Conservation (phyloP, 2,329 filamentous ascomycete genomes). For the Aureobasidium lini region DNA sequence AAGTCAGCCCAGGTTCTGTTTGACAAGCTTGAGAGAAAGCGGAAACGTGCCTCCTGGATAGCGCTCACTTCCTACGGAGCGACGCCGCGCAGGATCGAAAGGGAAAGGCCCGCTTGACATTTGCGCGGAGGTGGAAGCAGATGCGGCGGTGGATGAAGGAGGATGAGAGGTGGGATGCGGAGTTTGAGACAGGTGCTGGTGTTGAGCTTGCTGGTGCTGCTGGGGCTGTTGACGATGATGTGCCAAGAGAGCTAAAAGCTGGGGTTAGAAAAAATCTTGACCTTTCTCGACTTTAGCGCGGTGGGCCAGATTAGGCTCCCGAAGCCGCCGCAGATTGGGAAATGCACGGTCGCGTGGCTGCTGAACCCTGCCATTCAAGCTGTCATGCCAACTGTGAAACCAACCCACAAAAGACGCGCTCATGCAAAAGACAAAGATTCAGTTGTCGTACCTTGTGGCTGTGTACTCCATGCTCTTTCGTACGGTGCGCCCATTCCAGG, state of each 20-base stretch:
- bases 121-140: slow-evolving; percentile 24
- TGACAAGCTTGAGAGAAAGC: not conserved
- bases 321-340: not conserved
- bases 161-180: slow-evolving; percentile 15
- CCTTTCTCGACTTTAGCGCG: not conserved
- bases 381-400: not conserved
- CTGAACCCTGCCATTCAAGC: slow-evolving; percentile 1
- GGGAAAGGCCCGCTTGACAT: slow-evolving; percentile 28
- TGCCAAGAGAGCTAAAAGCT: not conserved
- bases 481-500: slow-evolving; percentile 14
- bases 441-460: slow-evolving; percentile 7
- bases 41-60: slow-evolving; percentile 9
- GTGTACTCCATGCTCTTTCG: slow-evolving; percentile 23
- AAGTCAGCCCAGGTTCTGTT: slow-evolving; percentile 12
- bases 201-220: slow-evolving; percentile 8
- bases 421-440: not conserved
- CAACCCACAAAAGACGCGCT: not conserved
- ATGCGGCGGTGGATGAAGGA: slow-evolving; percentile 19
- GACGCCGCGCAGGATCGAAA: slow-evolving; percentile 36
- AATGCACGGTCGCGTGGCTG: slow-evolving; percentile 8
- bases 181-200: not conserved
- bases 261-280: slow-evolving; percentile 2
- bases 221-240: slow-evolving; percentile 14
- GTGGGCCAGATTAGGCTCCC: not conserved
- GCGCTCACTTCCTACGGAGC: slow-evolving; percentile 33